phyloP scores from a whole-genome alignment of 768 basidiomycete genomes.

The Tylopilus felleus region DNA sequence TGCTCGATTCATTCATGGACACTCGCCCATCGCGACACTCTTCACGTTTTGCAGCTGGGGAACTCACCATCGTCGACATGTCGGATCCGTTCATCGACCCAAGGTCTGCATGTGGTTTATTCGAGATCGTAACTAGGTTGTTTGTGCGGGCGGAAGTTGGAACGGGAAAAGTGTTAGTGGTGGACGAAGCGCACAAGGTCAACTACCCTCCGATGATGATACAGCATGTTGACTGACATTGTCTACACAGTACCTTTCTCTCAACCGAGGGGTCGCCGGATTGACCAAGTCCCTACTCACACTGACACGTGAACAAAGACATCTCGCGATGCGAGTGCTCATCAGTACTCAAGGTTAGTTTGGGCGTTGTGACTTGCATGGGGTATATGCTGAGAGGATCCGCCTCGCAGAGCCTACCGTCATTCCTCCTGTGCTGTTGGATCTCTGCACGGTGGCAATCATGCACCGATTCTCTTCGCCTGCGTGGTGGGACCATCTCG shows the following conservation, averaged over 20 bases:
- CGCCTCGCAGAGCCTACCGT: constrained; percentile 57
- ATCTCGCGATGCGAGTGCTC: constrained; percentile 66
- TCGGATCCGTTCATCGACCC: constrained; percentile 70
- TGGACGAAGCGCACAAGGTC: constrained; percentile 74
- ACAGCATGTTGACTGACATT: neutral
- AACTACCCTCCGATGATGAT: neutral
- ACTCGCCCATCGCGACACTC: neutral
- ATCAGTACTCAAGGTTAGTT: constrained; percentile 66
- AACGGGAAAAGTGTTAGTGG: constrained; percentile 61
- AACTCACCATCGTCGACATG: constrained; percentile 61
- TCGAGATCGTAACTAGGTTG: constrained; percentile 59
- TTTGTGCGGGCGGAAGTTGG: constrained; percentile 55
- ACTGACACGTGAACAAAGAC: constrained; percentile 63
- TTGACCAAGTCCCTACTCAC: constrained; percentile 54
- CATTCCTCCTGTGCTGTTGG: constrained; percentile 58
- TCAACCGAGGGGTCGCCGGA: constrained; percentile 41
- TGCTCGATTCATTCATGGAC: constrained; percentile 54
- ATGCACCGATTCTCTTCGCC: constrained; percentile 70
- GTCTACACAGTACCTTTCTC: constrained; percentile 49
- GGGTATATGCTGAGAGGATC: neutral
- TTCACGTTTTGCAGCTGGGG: constrained; percentile 48
- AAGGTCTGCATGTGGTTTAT: constrained; percentile 58
- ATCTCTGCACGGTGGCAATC: constrained; percentile 58
- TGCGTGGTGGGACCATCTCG: constrained; percentile 65
- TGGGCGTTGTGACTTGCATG: neutral